phyloP scores from a whole-genome alignment of 331 rosid genomes.

The Stylosanthes scabra region DNA sequence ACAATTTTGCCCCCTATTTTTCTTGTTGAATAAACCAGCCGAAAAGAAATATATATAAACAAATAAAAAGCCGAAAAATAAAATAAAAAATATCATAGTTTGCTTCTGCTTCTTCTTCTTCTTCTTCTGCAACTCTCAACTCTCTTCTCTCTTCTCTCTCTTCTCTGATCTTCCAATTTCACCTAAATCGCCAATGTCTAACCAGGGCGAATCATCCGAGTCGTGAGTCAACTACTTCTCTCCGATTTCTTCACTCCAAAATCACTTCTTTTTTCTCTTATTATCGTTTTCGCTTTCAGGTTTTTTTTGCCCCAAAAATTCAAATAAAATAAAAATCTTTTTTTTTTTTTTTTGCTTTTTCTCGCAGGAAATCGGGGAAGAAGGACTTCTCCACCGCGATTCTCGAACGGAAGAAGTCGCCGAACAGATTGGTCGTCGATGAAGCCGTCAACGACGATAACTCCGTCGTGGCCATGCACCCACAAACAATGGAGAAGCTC shows the following conservation, averaged over 20 bases:
- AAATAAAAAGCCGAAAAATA: neutral
- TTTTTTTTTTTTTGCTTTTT: neutral
- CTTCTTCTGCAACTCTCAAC: neutral
- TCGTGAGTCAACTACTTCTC: slow-evolving; percentile 46
- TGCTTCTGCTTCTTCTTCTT: neutral
- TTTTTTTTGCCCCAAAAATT: neutral
- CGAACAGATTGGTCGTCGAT: slow-evolving; percentile 55
- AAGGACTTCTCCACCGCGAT: slow-evolving; percentile 65
- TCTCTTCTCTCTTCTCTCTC: neutral
- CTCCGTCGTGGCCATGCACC: slow-evolving; percentile 60
- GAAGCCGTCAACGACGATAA: slow-evolving; percentile 56
- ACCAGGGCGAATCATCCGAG: slow-evolving; percentile 53
- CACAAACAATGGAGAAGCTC: slow-evolving; percentile 54
- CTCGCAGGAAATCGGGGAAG: slow-evolving; percentile 56
- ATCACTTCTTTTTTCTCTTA: neutral
- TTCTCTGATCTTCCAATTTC: slow-evolving; percentile 3
- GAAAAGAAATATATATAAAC: neutral
- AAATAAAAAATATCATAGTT: neutral
- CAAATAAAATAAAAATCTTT: neutral
- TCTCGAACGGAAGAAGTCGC: slow-evolving; percentile 58
- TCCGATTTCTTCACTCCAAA: neutral
- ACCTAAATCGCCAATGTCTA: slow-evolving; percentile 49
- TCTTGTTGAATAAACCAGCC: neutral
- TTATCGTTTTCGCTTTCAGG: neutral
- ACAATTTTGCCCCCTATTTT: neutral